phyloP scores from a whole-genome alignment of 1,139 yeast genomes.

The Suhomyces choctaworum region DNA sequence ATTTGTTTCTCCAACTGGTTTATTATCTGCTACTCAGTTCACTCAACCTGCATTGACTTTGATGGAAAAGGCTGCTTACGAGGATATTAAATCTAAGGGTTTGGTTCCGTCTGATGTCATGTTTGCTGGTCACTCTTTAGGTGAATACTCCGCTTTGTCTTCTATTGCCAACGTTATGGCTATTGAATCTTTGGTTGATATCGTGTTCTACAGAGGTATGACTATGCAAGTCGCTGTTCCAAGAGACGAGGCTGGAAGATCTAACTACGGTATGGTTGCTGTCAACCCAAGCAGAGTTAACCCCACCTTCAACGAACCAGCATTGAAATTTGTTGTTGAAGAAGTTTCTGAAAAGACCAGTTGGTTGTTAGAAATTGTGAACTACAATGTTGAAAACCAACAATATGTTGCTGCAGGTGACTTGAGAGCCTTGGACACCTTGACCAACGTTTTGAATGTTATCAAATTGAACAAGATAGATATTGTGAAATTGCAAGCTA shows the following conservation, averaged over 20 bases:
- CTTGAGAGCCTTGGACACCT: slow-evolving; percentile 87
- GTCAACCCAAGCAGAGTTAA: slow-evolving; percentile 94
- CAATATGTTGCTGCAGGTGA: slow-evolving; percentile 99
- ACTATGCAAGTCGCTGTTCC: slow-evolving; percentile 99
- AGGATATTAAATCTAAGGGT: slow-evolving; percentile 95
- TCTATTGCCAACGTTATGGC: slow-evolving; percentile 99
- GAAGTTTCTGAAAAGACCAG: slow-evolving; percentile 78
- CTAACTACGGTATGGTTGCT: slow-evolving; percentile 99
- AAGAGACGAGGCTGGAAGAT: slow-evolving; percentile 90
- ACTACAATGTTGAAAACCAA: slow-evolving; percentile 96
- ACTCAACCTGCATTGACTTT: slow-evolving; percentile 98
- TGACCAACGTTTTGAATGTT: slow-evolving; percentile 90
- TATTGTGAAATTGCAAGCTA: slow-evolving; percentile 80
- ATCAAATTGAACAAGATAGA: slow-evolving; percentile 92
- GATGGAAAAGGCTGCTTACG: slow-evolving; percentile 99
- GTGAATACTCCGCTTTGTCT: slow-evolving; percentile 97
- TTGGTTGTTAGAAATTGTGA: slow-evolving; percentile 97
- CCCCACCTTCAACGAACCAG: slow-evolving; percentile 86
- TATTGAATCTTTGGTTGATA: slow-evolving; percentile 94
- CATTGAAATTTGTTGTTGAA: slow-evolving; percentile 91
- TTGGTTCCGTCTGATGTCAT: slow-evolving; percentile 89
- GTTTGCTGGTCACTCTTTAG: slow-evolving; percentile 99
- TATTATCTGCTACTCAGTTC: slow-evolving; percentile 96
- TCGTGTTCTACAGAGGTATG: slow-evolving; percentile 99
- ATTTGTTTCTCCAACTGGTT: slow-evolving; percentile 90